Percentiles rank a stretch among this genome's conserved stretches.
Conservation (phyloP, 2,329 filamentous ascomycete species). For the Sporothrix luriei region DNA sequence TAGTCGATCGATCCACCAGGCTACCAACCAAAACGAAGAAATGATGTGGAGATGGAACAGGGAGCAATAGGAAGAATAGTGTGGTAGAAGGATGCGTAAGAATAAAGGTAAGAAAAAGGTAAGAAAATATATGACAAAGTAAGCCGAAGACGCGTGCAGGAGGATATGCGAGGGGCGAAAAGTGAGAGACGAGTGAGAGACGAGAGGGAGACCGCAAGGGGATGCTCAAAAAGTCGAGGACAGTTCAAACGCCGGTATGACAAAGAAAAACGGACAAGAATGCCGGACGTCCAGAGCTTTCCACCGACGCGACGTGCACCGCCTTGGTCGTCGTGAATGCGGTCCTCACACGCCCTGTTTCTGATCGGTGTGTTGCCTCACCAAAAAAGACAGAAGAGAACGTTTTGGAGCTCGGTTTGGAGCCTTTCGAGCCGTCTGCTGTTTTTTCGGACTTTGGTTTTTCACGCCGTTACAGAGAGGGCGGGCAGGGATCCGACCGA, state of each 20-base stretch:
- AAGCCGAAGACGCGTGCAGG: not conserved
- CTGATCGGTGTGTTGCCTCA: not conserved
- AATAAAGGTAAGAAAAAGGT: not conserved
- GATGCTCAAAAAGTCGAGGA: not conserved
- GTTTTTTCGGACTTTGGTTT: conserved; percentile 9
- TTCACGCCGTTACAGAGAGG: not conserved
- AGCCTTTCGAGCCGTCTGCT: not conserved
- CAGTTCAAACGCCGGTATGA: not conserved
- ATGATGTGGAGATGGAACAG: not conserved
- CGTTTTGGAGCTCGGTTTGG: not conserved
- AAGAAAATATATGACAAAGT: not conserved
- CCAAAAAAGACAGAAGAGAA: not conserved
- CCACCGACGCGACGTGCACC: not conserved
- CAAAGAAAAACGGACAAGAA: not conserved
- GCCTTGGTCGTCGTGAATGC: conserved; percentile 10
- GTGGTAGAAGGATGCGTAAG: not conserved
- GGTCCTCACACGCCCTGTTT: not conserved
- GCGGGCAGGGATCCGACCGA: not conserved
- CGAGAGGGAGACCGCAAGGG: not conserved
- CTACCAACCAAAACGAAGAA: conserved; percentile 14
- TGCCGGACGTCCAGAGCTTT: conserved; percentile 9
- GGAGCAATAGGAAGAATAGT: not conserved
- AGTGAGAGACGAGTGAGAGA: too few relatives aligned
- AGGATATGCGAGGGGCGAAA: not conserved
- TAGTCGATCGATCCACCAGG: not conserved